Evolutionary conservation across 345 rosid genomes (phyloP), one percentile per base, ranked within the genome.

Genomic region (Aurinia saxatilis): DNA sequence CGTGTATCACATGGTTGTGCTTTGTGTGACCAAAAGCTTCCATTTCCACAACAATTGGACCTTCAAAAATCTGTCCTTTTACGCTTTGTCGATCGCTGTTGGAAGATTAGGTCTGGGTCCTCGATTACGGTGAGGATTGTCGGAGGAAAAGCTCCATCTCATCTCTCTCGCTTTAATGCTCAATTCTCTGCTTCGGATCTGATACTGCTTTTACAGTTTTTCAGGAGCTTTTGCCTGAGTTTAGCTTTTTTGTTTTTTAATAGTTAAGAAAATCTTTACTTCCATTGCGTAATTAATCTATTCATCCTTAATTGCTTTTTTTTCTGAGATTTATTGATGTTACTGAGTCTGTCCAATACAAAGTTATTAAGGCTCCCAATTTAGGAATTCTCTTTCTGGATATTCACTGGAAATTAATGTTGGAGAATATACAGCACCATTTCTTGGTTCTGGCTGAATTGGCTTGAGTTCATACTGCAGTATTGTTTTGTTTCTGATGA

Each of bases 71-170:
- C 56, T 61, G 27, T 30, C 45, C 36, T 55, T 29, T 36, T 27
- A 67, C 42, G 48, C 33, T 63, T 63, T 70, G 53, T 63, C 64
- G 51, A 56, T 57, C 58, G 52, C 63, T 54, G 41, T 61, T 60
- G 23, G 39, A 19, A 42, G 61, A 53, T 46, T 45, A 10, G 9
- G 29, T 17, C 38, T 45, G 19, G 30, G 30, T 38, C 53, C 66
- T 68, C 66, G 60, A 50, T 57, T 65, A 35, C 10, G 61, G 55
- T 57, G 38, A 41, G 27, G 6, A 5, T 57, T 71, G 55, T 57
- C 60, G 60, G 50, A 8, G 34, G 11, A 17, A 13, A 0, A 47
- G 4, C 5, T n/a, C n/a, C n/a, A n/a, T n/a, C n/a, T n/a, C n/a
- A n/a, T n/a, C n/a, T n/a, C n/a, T n/a, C n/a, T n/a, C n/a, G n/a